A percentile compares a stretch with the other conserved stretches of the same genome.
Conservation (phyloP, 2,329 filamentous ascomycete genomes). For the Talaromyces sp. region DNA sequence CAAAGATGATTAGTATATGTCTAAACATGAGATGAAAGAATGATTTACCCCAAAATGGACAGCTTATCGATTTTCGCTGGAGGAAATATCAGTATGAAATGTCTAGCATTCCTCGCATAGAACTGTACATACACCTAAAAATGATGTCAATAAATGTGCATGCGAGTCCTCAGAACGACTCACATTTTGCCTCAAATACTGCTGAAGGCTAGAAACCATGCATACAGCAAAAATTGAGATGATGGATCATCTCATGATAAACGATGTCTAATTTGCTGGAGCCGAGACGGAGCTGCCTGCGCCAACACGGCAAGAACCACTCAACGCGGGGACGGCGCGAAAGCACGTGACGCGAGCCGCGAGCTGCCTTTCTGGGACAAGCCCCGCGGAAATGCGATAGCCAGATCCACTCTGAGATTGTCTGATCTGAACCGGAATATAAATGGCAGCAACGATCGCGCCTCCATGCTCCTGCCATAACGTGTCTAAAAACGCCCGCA, state of each 20-base stretch:
- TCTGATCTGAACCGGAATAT: background rate
- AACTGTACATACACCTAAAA: constrained; percentile 16
- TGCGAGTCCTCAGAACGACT: background rate
- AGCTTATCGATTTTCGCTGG: constrained; percentile 84
- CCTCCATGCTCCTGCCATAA: background rate
- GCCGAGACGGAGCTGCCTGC: background rate
- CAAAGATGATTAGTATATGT: background rate
- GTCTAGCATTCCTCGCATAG: constrained; percentile 21
- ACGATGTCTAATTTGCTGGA: background rate
- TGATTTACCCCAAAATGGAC: constrained; percentile 67
- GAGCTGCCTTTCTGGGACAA: background rate
- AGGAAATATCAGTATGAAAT: background rate
- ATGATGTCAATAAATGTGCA: constrained; percentile 2
- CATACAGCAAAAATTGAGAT: background rate
- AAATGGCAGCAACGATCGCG: background rate
- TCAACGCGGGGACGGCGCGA: constrained; percentile 17
- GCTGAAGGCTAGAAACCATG: background rate
- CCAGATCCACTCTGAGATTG: background rate
- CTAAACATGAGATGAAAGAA: background rate
- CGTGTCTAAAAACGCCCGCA: background rate
- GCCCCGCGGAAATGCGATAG: background rate
- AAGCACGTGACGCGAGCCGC: constrained; percentile 13
- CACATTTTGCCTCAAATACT: background rate
- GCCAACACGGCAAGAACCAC: background rate
- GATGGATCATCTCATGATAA: background rate